Evolutionary conservation across 257 asterid genomes (phyloP), one percentile per base, ranked within the genome.

Genomic region (Solanum chiquidenum): DNA sequence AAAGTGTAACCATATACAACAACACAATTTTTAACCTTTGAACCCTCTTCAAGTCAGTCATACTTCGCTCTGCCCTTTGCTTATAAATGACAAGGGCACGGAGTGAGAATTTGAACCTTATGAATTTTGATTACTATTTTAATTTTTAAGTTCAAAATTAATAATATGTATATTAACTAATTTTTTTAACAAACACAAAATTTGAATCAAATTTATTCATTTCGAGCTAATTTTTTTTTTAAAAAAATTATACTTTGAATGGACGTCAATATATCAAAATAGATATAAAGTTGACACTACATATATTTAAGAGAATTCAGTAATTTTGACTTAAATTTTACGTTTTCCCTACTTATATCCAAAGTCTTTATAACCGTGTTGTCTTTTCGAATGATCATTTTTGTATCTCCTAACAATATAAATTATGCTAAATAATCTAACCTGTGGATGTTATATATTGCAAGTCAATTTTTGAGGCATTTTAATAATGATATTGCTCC

Each of bases 1-100:
- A 14, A 14, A 49, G 5, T 49, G 13, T 0, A 5, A 35, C 8
- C 23, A 2, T 23, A 49, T 16, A 49, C 14, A 49, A 52, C 1
- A 52, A 52, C 0, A 2, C 1, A 52, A 2, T 52, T 52, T 6
- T 52, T 52, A 9, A 6, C 0, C 0, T 9, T 16, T 16, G 4
- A 52, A 6, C 62, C n/a, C 64, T 6, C 64, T 55, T 55, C n/a
- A 6, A 1, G 2, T 52, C 62, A 0, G n/a, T n/a, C 64, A 18
- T 55, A 6, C 64, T 55, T 55, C 1, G n/a, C 10, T 55, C n/a
- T 55, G 2, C 62, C 62, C 62, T 52, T 52, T 1, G 62, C 10
- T 52, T 52, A 18, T 18, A 18, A 18, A 52, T 52, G 4, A 0
- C 10, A 55, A 55, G 11, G n/a, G 4, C 1, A 55, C n/a, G 4